Conservation (phyloP, 2,329 filamentous ascomycete genomes). For the Fusarium pseudocircinatum region DNA sequence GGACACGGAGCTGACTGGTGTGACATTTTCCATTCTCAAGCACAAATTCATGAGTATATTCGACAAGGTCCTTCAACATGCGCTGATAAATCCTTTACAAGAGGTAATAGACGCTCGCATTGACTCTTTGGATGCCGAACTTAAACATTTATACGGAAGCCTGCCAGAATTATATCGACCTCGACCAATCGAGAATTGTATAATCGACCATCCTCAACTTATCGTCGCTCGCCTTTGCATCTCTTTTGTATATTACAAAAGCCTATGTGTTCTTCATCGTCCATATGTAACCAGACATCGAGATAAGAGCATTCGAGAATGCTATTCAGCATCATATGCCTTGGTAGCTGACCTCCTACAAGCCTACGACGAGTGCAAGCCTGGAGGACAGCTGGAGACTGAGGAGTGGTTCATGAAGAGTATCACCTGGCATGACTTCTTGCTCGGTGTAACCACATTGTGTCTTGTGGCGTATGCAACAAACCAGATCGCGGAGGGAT, state of each 20-base stretch:
- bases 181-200: background rate
- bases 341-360: background rate
- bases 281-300: background rate
- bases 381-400: background rate
- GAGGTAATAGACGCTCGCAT: background rate
- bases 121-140: background rate
- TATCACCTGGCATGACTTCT: background rate
- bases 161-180: background rate
- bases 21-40: background rate
- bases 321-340: background rate
- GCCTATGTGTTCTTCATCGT: background rate
- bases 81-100: background rate
- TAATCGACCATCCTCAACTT: background rate
- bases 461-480: background rate
- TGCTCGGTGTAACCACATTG: background rate
- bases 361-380: background rate
- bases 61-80: background rate
- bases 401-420: background rate
- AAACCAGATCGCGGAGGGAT: accelerated
- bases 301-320: background rate
- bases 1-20: background rate
- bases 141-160: background rate
- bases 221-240: background rate
- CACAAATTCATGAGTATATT: background rate
- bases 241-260: background rate